A percentile compares a stretch with the other conserved stretches of the same genome.
Evolutionary conservation across 192 early-diverging fungal species (phyloP).

Genomic region (Entomortierella lignicola): DNA sequence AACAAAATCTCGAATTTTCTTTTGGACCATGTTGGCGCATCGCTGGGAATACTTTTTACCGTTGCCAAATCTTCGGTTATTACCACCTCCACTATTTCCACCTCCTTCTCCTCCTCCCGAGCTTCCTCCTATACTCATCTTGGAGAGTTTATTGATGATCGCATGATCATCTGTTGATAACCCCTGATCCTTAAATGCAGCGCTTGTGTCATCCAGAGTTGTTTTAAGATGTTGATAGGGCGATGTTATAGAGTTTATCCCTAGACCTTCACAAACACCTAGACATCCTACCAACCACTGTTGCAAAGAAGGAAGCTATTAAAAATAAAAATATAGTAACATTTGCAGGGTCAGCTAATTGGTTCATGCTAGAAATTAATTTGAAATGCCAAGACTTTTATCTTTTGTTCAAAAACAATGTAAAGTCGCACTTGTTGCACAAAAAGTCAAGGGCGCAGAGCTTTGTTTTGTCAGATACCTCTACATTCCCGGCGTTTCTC

Average conservation of each 20-base stretch:
- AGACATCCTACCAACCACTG: conserved; percentile 44
- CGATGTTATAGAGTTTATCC: conserved; percentile 8
- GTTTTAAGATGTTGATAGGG: not conserved
- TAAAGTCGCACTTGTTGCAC: not conserved
- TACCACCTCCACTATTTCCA: not conserved
- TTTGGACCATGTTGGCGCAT: conserved; percentile 34
- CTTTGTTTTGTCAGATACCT: conserved; percentile 11
- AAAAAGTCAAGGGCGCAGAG: not conserved
- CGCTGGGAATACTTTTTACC: conserved; percentile 38
- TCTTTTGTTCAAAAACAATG: conserved; percentile 9
- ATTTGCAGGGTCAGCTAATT: not conserved
- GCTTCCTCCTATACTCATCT: not conserved
- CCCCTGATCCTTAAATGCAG: not conserved
- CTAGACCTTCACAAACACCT: conserved; percentile 34
- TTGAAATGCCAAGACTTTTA: conserved; percentile 33
- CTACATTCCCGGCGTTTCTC: conserved; percentile 21
- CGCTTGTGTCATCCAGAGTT: not conserved
- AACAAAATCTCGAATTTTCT: conserved; percentile 43
- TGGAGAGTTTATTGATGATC: not conserved
- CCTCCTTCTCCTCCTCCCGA: conserved; percentile 1
- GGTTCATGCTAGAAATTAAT: not conserved
- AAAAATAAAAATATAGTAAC: not conserved
- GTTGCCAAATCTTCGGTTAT: conserved; percentile 14
- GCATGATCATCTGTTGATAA: conserved; percentile 13
- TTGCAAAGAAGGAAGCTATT: conserved; percentile 29